Percentiles rank a stretch among this genome's conserved stretches.
phyloP scores from a whole-genome alignment of 2,329 filamentous ascomycete genomes.

The Alternaria arbusti region DNA sequence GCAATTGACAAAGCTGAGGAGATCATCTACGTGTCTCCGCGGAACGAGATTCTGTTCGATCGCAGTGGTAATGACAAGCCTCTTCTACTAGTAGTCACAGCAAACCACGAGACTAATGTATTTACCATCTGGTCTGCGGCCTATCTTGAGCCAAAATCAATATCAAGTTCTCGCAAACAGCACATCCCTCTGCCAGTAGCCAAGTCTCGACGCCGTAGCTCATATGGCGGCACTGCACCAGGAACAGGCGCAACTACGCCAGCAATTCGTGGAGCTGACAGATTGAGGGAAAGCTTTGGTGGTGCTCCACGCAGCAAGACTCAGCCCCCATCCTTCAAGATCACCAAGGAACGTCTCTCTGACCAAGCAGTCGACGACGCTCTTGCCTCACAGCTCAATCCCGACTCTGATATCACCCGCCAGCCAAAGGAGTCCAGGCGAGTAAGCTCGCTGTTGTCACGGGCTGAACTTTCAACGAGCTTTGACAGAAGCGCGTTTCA shows the following conservation, averaged over 20 bases:
- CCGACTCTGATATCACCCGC: constrained; percentile 56
- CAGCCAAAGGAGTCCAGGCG: constrained; percentile 71
- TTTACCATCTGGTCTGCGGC: constrained; percentile 86
- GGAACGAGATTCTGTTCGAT: constrained; percentile 61
- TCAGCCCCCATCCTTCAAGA: constrained; percentile 49
- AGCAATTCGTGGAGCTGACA: constrained; percentile 64
- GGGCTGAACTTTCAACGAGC: constrained; percentile 84
- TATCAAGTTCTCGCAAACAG: constrained; percentile 51
- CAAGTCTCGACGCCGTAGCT: constrained; percentile 68
- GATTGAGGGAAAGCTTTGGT: constrained; percentile 79
- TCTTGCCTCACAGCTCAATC: constrained; percentile 58
- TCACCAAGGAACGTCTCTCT: constrained; percentile 40
- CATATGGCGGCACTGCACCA: constrained; percentile 62
- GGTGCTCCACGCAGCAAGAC: constrained; percentile 54
- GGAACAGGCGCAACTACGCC: constrained; percentile 79
- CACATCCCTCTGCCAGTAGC: constrained; percentile 46
- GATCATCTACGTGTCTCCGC: constrained; percentile 79
- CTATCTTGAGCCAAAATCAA: constrained; percentile 73
- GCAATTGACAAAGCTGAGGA: constrained; percentile 80
- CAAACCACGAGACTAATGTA: constrained; percentile 75
- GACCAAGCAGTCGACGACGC: constrained; percentile 54
- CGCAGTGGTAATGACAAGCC: constrained; percentile 52
- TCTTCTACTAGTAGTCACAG: constrained; percentile 78
- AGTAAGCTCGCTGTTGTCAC: constrained; percentile 88
- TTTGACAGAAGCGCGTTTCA: constrained; percentile 82